Evolutionary conservation across 2,329 filamentous ascomycete species (phyloP), one percentile per base, ranked within the genome.

Genomic region (Aaosphaeria arxii): DNA sequence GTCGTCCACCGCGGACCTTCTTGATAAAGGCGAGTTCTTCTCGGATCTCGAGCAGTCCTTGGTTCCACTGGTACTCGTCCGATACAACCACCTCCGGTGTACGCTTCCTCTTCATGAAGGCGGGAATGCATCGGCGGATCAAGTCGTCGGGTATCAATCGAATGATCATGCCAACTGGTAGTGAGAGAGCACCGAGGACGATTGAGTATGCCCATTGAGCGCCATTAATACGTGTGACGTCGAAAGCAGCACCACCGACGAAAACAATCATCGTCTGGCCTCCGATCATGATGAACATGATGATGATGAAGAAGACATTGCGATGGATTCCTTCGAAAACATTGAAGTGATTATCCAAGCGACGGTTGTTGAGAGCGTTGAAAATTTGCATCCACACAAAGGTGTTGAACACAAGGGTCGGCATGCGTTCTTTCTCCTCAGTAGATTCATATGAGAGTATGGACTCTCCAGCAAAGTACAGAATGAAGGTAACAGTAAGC

Each of bases 371-470:
- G 81, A 95, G 89, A 66, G 95, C 88, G 72, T 97, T 97, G 77
- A 97, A 97, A 60, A 97, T 95, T 62, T 97, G 92, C 91, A 97
- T 96, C 92, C 92, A 97, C 45, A 96, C 92, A 66, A 97, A 97
- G 0, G 90, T 94, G 76, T 97, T 97, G 80, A 97, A 97, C 6
- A 97, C 88, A 42, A 97, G 79, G 3, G 91, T 95, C 47, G 84
- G 77, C 50, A 95, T 78, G 11, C 71, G 64, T 6, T 80, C 66
- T 32, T 74, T 61, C 30, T 77, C 71, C 4, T 72, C 67, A 0
- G 64, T 58, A 30, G 74, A 74, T 11, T 78, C 67, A 57, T 85
- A 83, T 6, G 75, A 75, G n/a, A 89, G 77, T 11, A 89, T 83
- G 32, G 63, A 73, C 49, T 71, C 71, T 43, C 80, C 83, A 31